Conservation (phyloP, 2,329 filamentous ascomycete genomes). For the Hypoxylon sp. region DNA sequence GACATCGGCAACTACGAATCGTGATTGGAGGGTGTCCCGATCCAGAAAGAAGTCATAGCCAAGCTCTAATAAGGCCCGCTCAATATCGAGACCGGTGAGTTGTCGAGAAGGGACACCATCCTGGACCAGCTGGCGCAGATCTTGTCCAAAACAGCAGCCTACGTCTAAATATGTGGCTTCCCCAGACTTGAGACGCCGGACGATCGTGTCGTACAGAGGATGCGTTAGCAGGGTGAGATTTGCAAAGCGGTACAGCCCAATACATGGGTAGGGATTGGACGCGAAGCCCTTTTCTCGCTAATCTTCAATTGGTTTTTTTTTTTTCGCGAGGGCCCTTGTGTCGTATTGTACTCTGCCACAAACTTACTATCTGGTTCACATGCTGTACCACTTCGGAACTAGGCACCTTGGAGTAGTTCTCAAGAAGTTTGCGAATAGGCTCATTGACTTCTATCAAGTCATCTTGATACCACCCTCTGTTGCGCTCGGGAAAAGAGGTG, state of each 20-base stretch:
- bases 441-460: slow-evolving; percentile 44
- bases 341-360: not conserved
- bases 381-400: slow-evolving; percentile 39
- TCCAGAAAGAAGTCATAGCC: slow-evolving; percentile 52
- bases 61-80: slow-evolving; percentile 42
- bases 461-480: slow-evolving; percentile 41
- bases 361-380: slow-evolving; percentile 44
- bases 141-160: slow-evolving; percentile 53
- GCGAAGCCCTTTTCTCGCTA: slow-evolving; percentile 43
- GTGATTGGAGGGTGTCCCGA: slow-evolving; percentile 40
- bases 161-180: slow-evolving; percentile 48
- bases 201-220: slow-evolving; percentile 35
- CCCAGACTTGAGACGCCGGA: slow-evolving; percentile 32
- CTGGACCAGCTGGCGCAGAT: slow-evolving; percentile 48
- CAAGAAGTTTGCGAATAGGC: slow-evolving; percentile 42
- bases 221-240: slow-evolving; percentile 39
- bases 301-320: slow-evolving; percentile 5
- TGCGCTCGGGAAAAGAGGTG: slow-evolving; percentile 32
- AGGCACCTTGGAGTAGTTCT: slow-evolving; percentile 44
- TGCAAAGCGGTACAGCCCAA: slow-evolving; percentile 44
- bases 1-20: slow-evolving; percentile 46
- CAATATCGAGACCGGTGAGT: slow-evolving; percentile 49
- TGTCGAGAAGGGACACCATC: slow-evolving; percentile 47
- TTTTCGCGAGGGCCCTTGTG: not conserved
- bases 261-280: slow-evolving; percentile 43